These are phyloP conservation scores for Salvia splendens DNA, from an alignment of 257 asterid species.

Conservation along the genomic window DNA sequence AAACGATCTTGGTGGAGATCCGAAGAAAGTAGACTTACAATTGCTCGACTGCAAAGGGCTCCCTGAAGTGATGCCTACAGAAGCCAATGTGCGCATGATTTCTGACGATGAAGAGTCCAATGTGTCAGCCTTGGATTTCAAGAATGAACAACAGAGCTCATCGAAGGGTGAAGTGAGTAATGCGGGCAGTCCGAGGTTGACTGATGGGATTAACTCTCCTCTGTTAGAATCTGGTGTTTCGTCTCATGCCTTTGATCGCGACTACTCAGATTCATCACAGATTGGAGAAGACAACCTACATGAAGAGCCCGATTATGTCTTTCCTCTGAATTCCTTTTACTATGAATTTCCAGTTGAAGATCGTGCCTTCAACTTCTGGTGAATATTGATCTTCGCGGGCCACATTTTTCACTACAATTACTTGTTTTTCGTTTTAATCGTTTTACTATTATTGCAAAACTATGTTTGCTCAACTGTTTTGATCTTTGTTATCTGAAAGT, in stretches of 20 bases:
- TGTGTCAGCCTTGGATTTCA: not conserved
- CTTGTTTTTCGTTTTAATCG: constrained; percentile 2
- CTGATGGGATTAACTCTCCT: constrained; percentile 44
- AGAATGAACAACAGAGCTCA: constrained; percentile 37
- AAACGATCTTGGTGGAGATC: constrained; percentile 39
- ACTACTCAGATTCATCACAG: constrained; percentile 52
- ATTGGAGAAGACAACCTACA: constrained; percentile 48
- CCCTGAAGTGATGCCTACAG: constrained; percentile 8
- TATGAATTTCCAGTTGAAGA: constrained; percentile 60
- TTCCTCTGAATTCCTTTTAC: constrained; percentile 41
- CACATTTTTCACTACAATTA: not conserved
- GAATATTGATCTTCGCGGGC: constrained; percentile 30
- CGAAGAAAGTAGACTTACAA: constrained; percentile 29
- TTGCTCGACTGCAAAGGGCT: constrained; percentile 21
- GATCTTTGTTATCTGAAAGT: too few species aligned
- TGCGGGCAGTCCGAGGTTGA: constrained; percentile 48
- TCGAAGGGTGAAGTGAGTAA: constrained; percentile 50
- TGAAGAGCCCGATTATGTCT: constrained; percentile 29
- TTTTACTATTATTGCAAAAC: not conserved
- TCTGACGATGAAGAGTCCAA: constrained; percentile 43
- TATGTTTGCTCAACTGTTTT: not conserved
- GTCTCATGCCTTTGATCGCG: constrained; percentile 45
- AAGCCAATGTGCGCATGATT: not conserved
- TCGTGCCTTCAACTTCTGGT: constrained; percentile 67
- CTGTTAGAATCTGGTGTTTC: constrained; percentile 45